A percentile compares a stretch with the other conserved stretches of the same genome.
Evolutionary conservation across 2,329 filamentous ascomycete genomes (phyloP).

Genomic region (Colletotrichum sp.): DNA sequence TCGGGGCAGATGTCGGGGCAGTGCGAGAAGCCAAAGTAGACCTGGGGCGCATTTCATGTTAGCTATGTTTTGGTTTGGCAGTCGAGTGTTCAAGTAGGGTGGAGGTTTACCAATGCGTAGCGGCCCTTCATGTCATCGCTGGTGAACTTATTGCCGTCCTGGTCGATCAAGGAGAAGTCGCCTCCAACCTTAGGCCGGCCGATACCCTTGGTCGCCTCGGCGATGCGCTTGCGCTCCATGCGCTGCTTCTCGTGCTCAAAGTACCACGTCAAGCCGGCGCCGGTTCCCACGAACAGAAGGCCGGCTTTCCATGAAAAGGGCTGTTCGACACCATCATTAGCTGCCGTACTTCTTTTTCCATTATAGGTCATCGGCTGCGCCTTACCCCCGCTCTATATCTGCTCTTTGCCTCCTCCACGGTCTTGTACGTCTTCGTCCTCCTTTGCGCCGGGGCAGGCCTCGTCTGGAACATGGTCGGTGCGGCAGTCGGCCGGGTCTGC

Average conservation of each 20-base stretch:
- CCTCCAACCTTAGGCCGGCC: constrained; percentile 94
- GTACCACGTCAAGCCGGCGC: constrained; percentile 81
- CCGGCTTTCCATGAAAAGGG: constrained; percentile 96
- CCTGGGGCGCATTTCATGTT: constrained; percentile 49
- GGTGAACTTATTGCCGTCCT: constrained; percentile 79
- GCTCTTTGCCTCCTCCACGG: constrained; percentile 64
- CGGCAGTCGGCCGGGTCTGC: constrained; percentile 38
- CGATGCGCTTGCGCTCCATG: constrained; percentile 86
- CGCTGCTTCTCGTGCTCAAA: constrained; percentile 93
- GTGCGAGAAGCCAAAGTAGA: constrained; percentile 98
- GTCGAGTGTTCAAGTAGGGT: background rate
- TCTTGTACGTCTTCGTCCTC: constrained; percentile 52
- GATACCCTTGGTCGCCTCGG: constrained; percentile 91
- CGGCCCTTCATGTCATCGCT: constrained; percentile 85
- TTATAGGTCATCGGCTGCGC: background rate
- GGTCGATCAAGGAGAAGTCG: constrained; percentile 80
- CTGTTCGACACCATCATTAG: constrained; percentile 42
- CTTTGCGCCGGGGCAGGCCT: constrained; percentile 40
- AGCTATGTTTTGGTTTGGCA: background rate
- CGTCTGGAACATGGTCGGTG: constrained; percentile 32
- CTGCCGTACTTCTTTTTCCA: background rate
- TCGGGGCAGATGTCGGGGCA: constrained; percentile 99
- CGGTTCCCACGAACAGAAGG: constrained; percentile 81
- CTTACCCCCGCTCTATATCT: constrained; percentile 61
- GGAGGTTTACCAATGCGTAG: constrained; percentile 73